These are phyloP conservation scores for Pythium guiyangense DNA, from an alignment of 352 stramenopile species.

Conservation along the genomic window DNA sequence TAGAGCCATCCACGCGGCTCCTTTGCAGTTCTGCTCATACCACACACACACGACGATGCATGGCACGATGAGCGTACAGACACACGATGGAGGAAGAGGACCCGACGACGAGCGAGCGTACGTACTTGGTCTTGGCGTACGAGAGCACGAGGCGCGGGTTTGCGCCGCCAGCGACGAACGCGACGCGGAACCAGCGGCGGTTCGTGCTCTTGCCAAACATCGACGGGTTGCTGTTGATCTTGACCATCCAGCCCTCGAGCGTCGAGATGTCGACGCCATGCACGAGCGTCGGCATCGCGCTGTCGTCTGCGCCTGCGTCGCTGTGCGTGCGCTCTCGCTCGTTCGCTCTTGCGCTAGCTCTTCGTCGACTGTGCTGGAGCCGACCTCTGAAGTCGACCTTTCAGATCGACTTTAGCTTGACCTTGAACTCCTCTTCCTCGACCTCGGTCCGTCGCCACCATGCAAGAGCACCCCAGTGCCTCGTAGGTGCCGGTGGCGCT, in stretches of 20 bases:
- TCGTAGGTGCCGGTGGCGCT: too few species aligned
- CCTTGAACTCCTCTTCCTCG: too few species aligned
- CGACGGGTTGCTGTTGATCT: conserved; percentile 82
- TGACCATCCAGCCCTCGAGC: conserved; percentile 83
- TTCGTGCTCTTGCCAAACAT: conserved; percentile 77
- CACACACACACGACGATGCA: too few species aligned
- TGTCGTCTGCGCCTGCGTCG: neutral
- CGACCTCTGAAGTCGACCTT: too few species aligned
- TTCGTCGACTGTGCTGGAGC: too few species aligned
- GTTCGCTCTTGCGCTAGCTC: too few species aligned
- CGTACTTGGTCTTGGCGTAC: conserved; percentile 80
- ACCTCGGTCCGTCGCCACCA: too few species aligned
- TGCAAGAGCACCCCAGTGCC: too few species aligned
- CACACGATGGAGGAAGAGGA: neutral
- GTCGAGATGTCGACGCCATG: conserved; percentile 81
- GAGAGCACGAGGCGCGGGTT: conserved; percentile 71
- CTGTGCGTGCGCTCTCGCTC: neutral
- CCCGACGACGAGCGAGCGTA: neutral
- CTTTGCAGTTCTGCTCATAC: conserved; percentile 45
- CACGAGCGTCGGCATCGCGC: conserved; percentile 25
- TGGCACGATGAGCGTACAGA: neutral
- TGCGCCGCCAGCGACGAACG: conserved; percentile 35
- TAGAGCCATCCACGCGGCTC: conserved; percentile 77
- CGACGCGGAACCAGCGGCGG: conserved; percentile 75
- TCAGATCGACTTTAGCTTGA: too few species aligned